Evolutionary conservation across 2,329 filamentous ascomycete genomes (phyloP).

Genomic region (Aspergillus tanneri): DNA sequence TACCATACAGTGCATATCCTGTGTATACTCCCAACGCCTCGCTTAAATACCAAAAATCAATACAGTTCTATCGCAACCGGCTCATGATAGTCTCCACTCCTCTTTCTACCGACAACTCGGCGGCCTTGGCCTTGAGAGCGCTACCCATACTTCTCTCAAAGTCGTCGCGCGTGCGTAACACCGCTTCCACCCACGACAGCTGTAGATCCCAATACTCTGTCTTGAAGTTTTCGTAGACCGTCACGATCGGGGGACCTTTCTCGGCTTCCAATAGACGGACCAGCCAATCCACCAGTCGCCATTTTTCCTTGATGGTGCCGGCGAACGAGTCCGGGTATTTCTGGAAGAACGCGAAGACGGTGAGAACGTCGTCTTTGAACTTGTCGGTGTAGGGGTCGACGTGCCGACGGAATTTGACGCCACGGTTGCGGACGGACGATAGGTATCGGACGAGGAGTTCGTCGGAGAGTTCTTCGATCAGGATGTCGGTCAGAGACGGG

Average conservation of each 20-base stretch:
- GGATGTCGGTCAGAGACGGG: slow-evolving; percentile 82
- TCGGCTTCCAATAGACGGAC: slow-evolving; percentile 71
- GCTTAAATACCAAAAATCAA: not conserved
- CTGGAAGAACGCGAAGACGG: slow-evolving; percentile 86
- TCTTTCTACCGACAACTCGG: slow-evolving; percentile 75
- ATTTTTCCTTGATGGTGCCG: slow-evolving; percentile 79
- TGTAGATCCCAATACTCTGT: slow-evolving; percentile 87
- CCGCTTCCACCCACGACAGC: slow-evolving; percentile 92
- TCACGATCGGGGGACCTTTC: slow-evolving; percentile 69
- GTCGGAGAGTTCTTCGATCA: slow-evolving; percentile 90
- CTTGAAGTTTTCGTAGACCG: slow-evolving; percentile 83
- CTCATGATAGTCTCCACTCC: slow-evolving; percentile 93
- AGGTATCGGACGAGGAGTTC: slow-evolving; percentile 87
- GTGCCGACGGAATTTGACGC: slow-evolving; percentile 78
- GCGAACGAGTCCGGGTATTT: slow-evolving; percentile 68
- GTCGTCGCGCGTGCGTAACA: slow-evolving; percentile 82
- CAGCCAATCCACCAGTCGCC: slow-evolving; percentile 86
- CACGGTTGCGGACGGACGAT: slow-evolving; percentile 79
- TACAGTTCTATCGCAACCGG: slow-evolving; percentile 62
- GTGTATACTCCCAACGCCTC: too few relatives aligned
- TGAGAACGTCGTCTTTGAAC: slow-evolving; percentile 87
- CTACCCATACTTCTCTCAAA: slow-evolving; percentile 90
- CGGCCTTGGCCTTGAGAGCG: slow-evolving; percentile 82
- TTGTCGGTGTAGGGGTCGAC: slow-evolving; percentile 85
- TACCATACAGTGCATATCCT: too few relatives aligned